Evolutionary conservation across 257 asterid species (phyloP), one percentile per base, ranked within the genome.

Genomic region (Craterostigma plantagineum): DNA sequence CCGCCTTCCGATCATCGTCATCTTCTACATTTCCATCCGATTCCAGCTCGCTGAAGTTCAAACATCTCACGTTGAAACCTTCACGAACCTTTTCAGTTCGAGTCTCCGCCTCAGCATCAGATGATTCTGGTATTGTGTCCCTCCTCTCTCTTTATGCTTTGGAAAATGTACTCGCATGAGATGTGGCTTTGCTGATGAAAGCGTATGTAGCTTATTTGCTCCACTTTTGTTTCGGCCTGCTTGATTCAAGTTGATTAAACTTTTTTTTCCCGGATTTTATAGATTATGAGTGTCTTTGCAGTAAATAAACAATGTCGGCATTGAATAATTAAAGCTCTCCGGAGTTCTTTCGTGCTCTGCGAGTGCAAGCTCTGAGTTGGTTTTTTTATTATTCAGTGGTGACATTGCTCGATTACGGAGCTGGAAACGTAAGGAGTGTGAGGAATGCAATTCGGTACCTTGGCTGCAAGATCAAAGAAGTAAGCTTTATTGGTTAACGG

Each of bases 321-420:
- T 40, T 14, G 15, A 40, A 3, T 10, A 14, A 14, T 7, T 40
- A 16, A 14, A 9, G 39, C 12, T 27, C 35, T 7, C 35, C 2
- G 14, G 3, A 12, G 40, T 8, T 36, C 4, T 9, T 12, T 40
- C 39, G 4, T 35, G 10, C 8, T 33, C 13, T 47, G 9, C 3
- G 13, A 16, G n/a, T n/a, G n/a, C n/a, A n/a, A n/a, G 45, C 45
- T 12, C 4, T 11, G 16, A 11, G 13, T 41, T 41, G 4, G 15
- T 41, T 41, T 41, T 41, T 16, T 11, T 30, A 46, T 37, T 36
- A 37, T 43, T 37, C 75, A 87, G 98, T 64, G 64, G 87, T 90
- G 42, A 82, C 98, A 41, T 56, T 82, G 72, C 98, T 90, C 49
- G 98, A 90, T 55, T 90, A 90, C 34, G 95, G 98, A 50, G 98